A percentile compares a stretch with the other conserved stretches of the same genome.
phyloP scores from a whole-genome alignment of 2,329 filamentous ascomycete genomes.

The Pseudogymnoascus sp. region DNA sequence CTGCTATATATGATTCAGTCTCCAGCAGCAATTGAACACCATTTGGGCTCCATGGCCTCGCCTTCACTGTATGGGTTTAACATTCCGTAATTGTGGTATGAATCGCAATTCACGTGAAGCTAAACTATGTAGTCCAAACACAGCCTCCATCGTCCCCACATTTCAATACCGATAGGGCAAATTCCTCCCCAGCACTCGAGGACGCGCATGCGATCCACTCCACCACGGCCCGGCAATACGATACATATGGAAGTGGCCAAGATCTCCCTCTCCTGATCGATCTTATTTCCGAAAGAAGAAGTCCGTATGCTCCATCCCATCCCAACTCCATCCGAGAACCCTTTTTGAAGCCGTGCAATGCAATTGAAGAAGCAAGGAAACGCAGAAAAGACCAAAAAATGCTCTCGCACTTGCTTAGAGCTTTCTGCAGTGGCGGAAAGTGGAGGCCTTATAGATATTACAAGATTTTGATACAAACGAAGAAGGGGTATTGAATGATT shows the following conservation, averaged over 20 bases:
- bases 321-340: background rate
- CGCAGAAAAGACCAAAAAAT: background rate
- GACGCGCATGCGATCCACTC: conserved; percentile 7
- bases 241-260: background rate
- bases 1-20: background rate
- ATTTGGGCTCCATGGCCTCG: background rate
- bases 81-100: conserved; percentile 6
- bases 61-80: background rate
- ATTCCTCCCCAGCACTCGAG: background rate
- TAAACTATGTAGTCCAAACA: conserved; percentile 5
- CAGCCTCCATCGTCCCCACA: conserved; percentile 5
- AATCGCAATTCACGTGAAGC: conserved; percentile 2
- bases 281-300: background rate
- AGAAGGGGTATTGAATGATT: conserved; percentile 4
- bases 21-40: background rate
- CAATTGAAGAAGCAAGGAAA: background rate
- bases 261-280: background rate
- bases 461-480: conserved; percentile 7
- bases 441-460: conserved; percentile 2
- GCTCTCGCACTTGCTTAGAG: conserved; percentile 5
- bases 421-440: background rate
- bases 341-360: background rate
- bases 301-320: background rate
- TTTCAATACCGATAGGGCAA: conserved; percentile 4
- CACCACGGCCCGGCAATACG: conserved; percentile 3